Evolutionary conservation across 2,329 filamentous ascomycete species (phyloP).

Genomic region (Colletotrichum cereale): DNA sequence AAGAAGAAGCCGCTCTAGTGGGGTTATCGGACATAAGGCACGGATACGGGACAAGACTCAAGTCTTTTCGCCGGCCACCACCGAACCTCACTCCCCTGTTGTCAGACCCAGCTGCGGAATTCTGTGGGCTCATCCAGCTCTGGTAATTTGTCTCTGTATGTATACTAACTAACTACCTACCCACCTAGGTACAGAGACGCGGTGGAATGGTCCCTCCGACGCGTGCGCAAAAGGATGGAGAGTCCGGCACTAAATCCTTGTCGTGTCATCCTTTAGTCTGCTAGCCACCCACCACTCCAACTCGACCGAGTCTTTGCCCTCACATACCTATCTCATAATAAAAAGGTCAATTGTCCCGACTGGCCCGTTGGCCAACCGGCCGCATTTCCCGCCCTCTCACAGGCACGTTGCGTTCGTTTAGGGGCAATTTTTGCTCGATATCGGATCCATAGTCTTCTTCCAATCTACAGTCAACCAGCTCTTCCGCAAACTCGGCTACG

Average conservation of each 20-base stretch:
- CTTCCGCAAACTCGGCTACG: neutral
- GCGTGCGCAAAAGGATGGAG: neutral
- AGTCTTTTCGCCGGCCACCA: neutral
- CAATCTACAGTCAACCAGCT: neutral
- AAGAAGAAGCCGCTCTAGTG: neutral
- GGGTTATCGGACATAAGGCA: conserved; percentile 22
- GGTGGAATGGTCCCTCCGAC: conserved; percentile 13
- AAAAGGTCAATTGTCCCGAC: neutral
- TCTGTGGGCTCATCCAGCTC: neutral
- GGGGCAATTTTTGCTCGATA: too few species aligned
- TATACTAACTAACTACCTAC: too few species aligned
- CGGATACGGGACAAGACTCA: neutral
- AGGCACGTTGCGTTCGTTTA: too few species aligned
- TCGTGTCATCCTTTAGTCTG: neutral
- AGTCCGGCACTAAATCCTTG: neutral
- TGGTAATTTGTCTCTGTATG: too few species aligned
- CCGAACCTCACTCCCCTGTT: neutral
- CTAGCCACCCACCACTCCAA: neutral
- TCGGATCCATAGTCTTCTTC: neutral
- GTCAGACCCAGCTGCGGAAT: neutral
- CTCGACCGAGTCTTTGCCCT: neutral
- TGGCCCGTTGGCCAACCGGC: neutral
- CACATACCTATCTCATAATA: too few species aligned
- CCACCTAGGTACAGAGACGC: neutral
- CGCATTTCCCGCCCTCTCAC: neutral